These are phyloP conservation scores for Plasmopara halstedii DNA, from an alignment of 352 stramenopile genomes.

Conservation along the genomic window DNA sequence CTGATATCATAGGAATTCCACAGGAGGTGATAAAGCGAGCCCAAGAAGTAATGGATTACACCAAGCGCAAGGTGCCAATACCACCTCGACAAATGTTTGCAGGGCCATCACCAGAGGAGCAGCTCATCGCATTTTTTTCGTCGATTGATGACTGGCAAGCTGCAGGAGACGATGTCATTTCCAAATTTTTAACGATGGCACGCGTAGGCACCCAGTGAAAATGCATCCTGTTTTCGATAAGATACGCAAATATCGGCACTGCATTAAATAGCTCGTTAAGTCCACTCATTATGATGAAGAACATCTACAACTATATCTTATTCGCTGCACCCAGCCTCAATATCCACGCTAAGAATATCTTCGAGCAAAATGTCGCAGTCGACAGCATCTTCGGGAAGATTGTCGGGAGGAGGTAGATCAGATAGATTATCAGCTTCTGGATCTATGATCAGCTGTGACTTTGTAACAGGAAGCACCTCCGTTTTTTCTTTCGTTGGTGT, in stretches of 20 bases:
- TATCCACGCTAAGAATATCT: slow-evolving; percentile 44
- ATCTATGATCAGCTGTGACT: slow-evolving; percentile 1
- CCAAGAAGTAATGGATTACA: slow-evolving; percentile 34
- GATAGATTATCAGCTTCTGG: slow-evolving; percentile 11
- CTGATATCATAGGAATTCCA: slow-evolving; percentile 34
- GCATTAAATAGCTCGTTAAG: slow-evolving; percentile 11
- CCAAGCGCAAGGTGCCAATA: slow-evolving; percentile 20
- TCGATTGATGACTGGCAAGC: slow-evolving; percentile 47
- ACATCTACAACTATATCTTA: slow-evolving; percentile 5
- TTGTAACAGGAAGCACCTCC: background rate
- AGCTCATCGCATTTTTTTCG: slow-evolving; percentile 35
- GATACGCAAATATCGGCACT: background rate
- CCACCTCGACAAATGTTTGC: slow-evolving; percentile 12
- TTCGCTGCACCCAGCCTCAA: slow-evolving; percentile 28
- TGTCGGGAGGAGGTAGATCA: slow-evolving; percentile 34
- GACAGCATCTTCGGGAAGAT: slow-evolving; percentile 22
- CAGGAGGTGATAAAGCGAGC: slow-evolving; percentile 34
- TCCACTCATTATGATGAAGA: slow-evolving; percentile 2
- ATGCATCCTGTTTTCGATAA: background rate
- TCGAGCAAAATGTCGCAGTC: slow-evolving; percentile 35
- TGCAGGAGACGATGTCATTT: slow-evolving; percentile 30
- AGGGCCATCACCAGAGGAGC: slow-evolving; percentile 32
- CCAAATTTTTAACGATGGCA: slow-evolving; percentile 47
- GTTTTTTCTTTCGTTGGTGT: slow-evolving; percentile 1
- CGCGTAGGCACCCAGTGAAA: slow-evolving; percentile 30